Conservation (phyloP, 495 filamentous ascomycete species). For the Talaromyces nanjingensis region DNA sequence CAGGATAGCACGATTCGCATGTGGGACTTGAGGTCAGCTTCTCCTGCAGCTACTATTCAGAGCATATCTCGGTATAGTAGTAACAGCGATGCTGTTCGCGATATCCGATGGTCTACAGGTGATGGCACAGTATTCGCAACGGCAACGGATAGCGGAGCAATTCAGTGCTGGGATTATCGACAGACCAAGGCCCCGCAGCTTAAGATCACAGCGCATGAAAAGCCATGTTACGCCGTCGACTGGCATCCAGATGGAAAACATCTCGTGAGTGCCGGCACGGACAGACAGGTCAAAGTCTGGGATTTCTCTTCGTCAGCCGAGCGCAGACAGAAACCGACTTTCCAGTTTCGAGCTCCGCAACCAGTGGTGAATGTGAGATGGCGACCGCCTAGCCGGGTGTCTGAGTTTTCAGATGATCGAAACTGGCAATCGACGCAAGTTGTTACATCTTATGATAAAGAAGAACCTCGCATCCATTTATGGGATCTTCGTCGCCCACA, state of each 20-base stretch:
- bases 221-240: conserved; percentile 72
- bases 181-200: conserved; percentile 51
- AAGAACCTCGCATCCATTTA: conserved; percentile 67
- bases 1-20: conserved; percentile 86
- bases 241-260: conserved; percentile 97
- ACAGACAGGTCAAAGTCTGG: conserved; percentile 86
- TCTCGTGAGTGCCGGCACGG: conserved; percentile 73
- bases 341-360: conserved; percentile 54
- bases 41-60: conserved; percentile 40
- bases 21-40: conserved; percentile 61
- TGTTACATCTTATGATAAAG: conserved; percentile 59
- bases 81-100: conserved; percentile 73
- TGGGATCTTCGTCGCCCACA: conserved; percentile 89
- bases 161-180: conserved; percentile 67
- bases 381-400: conserved; percentile 74
- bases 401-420: conserved; percentile 55
- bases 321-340: conserved; percentile 69
- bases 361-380: conserved; percentile 74
- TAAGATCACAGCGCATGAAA: conserved; percentile 79
- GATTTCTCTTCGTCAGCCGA: conserved; percentile 73
- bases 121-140: conserved; percentile 84
- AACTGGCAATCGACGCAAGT: conserved; percentile 62
- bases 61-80: conserved; percentile 53
- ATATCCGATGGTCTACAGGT: conserved; percentile 82
- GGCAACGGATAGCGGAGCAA: conserved; percentile 75